These are phyloP conservation scores for Eimeria maxima DNA, from an alignment of 169 alveolate genomes.

Conservation along the genomic window DNA sequence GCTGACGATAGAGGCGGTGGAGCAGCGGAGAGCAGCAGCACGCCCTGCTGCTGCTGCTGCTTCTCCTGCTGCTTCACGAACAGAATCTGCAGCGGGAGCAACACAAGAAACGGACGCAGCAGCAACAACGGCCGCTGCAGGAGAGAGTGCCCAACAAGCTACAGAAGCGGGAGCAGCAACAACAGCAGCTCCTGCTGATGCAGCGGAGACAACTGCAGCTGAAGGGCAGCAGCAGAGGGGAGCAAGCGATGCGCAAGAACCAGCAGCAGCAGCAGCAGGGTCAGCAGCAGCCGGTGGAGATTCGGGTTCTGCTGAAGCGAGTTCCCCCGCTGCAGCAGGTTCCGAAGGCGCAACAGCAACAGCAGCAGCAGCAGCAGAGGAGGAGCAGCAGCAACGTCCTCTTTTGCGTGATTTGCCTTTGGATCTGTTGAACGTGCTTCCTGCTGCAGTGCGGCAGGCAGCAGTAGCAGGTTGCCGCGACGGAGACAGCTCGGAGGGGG, in stretches of 20 bases:
- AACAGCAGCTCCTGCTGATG: not conserved
- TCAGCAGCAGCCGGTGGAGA: slow-evolving; percentile 18
- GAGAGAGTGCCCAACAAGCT: not conserved
- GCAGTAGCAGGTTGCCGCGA: slow-evolving; percentile 78
- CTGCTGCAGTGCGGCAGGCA: slow-evolving; percentile 79
- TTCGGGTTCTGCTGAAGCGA: not conserved
- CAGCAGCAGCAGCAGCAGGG: slow-evolving; percentile 9
- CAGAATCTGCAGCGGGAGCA: slow-evolving; percentile 15
- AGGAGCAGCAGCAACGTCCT: slow-evolving; percentile 54
- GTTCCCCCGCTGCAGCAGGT: not conserved
- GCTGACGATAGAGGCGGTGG: slow-evolving; percentile 78
- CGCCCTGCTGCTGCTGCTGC: slow-evolving; percentile 25
- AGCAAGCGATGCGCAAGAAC: not conserved
- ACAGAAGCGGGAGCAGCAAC: slow-evolving; percentile 11
- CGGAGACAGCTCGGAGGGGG: not conserved
- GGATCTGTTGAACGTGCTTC: slow-evolving; percentile 75
- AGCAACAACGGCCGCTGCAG: not conserved
- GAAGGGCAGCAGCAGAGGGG: slow-evolving; percentile 1
- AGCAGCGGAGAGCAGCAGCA: slow-evolving; percentile 60
- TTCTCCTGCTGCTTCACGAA: not conserved
- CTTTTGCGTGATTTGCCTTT: slow-evolving; percentile 64
- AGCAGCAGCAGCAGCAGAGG: slow-evolving; percentile 57
- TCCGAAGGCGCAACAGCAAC: slow-evolving; percentile 14
- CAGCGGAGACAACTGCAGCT: not conserved
- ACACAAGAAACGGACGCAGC: not conserved